Conservation (phyloP, 495 filamentous ascomycete genomes). For the Talaromyces trachyspermus region DNA sequence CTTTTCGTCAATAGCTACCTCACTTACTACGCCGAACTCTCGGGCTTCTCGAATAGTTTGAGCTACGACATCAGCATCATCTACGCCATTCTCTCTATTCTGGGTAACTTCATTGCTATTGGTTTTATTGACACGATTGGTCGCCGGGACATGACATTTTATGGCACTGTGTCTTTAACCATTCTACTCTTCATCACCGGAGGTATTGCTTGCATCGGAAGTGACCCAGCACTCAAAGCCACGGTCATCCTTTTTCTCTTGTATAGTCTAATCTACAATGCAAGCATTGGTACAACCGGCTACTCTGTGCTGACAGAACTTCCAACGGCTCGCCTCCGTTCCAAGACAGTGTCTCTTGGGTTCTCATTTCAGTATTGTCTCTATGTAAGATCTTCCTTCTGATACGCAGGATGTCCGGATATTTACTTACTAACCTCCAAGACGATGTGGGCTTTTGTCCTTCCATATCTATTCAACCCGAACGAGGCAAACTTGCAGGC, state of each 20-base stretch:
- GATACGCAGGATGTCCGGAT: too few relatives aligned
- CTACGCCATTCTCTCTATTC: slow-evolving; percentile 22
- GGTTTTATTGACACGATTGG: slow-evolving; percentile 23
- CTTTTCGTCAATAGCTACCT: slow-evolving; percentile 20
- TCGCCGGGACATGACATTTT: slow-evolving; percentile 21
- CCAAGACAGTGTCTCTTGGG: slow-evolving; percentile 27
- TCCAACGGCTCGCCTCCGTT: slow-evolving; percentile 19
- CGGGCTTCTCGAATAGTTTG: slow-evolving; percentile 20
- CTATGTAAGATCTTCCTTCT: too few relatives aligned
- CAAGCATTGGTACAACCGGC: slow-evolving; percentile 26
- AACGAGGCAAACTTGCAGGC: slow-evolving; percentile 12
- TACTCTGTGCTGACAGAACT: slow-evolving; percentile 22
- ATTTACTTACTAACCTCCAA: slow-evolving; percentile 10
- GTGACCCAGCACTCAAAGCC: slow-evolving; percentile 12
- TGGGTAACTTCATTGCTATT: slow-evolving; percentile 25
- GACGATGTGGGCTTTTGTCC: slow-evolving; percentile 22
- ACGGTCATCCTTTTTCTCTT: slow-evolving; percentile 19
- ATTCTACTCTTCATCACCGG: slow-evolving; percentile 19
- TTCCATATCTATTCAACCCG: slow-evolving; percentile 11
- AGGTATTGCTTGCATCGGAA: slow-evolving; percentile 18
- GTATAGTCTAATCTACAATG: slow-evolving; percentile 22
- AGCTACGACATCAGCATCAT: slow-evolving; percentile 23
- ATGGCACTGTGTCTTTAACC: slow-evolving; percentile 17
- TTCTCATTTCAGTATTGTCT: slow-evolving; percentile 21
- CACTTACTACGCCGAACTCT: slow-evolving; percentile 27